These are phyloP conservation scores for Elaeagnus macrophylla DNA, from an alignment of 306 rosid species.

Conservation along the genomic window DNA sequence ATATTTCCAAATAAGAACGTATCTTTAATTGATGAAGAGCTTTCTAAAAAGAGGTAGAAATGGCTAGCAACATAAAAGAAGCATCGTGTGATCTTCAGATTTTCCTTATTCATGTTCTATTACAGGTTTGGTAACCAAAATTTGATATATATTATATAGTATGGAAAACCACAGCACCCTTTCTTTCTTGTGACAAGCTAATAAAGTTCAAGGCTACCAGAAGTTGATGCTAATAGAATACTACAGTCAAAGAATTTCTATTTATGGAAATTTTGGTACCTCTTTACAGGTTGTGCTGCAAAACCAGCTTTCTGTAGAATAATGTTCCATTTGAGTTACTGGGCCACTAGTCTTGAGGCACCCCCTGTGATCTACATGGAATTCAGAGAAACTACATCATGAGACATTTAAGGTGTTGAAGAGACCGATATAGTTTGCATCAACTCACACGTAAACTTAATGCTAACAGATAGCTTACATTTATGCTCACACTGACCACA, in stretches of 20 bases:
- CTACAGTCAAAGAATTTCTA: too few relatives aligned
- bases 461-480: constrained; percentile 44
- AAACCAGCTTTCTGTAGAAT: constrained; percentile 36
- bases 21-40: background rate
- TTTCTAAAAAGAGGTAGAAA: too few relatives aligned
- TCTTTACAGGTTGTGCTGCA: constrained; percentile 53
- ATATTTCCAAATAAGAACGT: background rate
- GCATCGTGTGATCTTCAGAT: too few relatives aligned
- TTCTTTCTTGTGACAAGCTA: too few relatives aligned
- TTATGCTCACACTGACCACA: constrained; percentile 73
- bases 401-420: background rate
- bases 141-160: too few relatives aligned
- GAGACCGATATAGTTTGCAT: background rate
- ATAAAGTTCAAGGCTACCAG: too few relatives aligned
- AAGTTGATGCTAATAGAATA: too few relatives aligned
- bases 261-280: constrained; percentile 31
- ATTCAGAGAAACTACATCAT: constrained; percentile 14
- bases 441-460: background rate
- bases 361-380: constrained; percentile 56
- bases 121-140: too few relatives aligned
- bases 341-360: constrained; percentile 37
- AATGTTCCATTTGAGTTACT: constrained; percentile 17
- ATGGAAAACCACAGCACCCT: too few relatives aligned
- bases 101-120: too few relatives aligned
- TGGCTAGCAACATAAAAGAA: too few relatives aligned